Evolutionary conservation across 768 basidiomycete genomes (phyloP), one percentile per base, ranked within the genome.

Genomic region (Lactarius trivialis): DNA sequence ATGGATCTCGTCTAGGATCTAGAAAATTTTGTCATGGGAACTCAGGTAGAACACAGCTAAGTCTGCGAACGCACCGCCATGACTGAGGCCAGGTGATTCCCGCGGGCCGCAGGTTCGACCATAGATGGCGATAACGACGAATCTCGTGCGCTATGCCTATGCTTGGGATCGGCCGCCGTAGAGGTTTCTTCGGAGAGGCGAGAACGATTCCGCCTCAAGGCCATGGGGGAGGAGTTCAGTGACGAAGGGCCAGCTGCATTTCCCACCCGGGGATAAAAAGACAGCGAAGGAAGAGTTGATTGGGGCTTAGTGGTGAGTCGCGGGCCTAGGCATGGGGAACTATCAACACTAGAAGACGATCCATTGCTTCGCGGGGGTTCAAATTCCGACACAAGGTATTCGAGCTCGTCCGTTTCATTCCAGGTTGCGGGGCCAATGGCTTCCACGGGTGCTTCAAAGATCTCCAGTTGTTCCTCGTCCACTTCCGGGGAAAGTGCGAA

Each of bases 1-100:
- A 21, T 62, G 55, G 21, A 67, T 66, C 32, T 63, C 45, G 56
- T 66, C 61, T 4, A 67, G 34, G 36, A 63, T 45, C 67, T 67
- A 30, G 21, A 41, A 37, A 24, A 19, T 32, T 21, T 17, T 19
- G 32, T 41, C 30, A 4, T 33, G 32, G 0, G 28, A 34, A 37
- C 32, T 56, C 28, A 41, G 50, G 11, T 14, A 7, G 24, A 14
- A 41, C 28, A 7, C 8, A 14, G 14, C 14, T 24, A 41, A 17
- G 37, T 28, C 7, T 34, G 43, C 37, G 32, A 12, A 49, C 58
- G 26, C 39, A 60, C 63, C 54, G 19, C 17, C 53, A 64, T 60
- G 17, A 64, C 56, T 3, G 63, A 26, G 19, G 17, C 32, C 28
- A 64, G 37, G 41, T 64, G 45, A 36, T 21, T 43, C 15, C 37